Percentiles rank a stretch among this genome's conserved stretches.
Evolutionary conservation across 2,329 filamentous ascomycete species (phyloP).

Genomic region (Colletotrichum neosansevieriae): DNA sequence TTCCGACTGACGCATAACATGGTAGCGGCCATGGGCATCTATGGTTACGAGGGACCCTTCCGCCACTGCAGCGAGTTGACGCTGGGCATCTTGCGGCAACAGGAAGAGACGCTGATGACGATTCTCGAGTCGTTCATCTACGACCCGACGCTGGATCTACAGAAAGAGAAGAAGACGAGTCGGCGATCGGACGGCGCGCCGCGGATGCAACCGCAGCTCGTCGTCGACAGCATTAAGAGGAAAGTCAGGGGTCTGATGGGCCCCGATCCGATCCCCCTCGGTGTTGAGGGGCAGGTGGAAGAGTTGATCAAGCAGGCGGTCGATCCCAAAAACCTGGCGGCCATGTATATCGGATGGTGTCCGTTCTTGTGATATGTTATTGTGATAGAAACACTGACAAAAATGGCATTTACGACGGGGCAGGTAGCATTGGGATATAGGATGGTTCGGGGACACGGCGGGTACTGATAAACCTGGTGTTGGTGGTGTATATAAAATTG

Average conservation of each 20-base stretch:
- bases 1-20: slow-evolving; percentile 99
- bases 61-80: slow-evolving; percentile 91
- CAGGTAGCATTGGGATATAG: background rate
- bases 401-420: background rate
- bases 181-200: slow-evolving; percentile 51
- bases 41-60: slow-evolving; percentile 94
- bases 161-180: slow-evolving; percentile 75
- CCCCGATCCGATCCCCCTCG: slow-evolving; percentile 90
- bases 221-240: slow-evolving; percentile 87
- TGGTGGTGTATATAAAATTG: slow-evolving; percentile 11
- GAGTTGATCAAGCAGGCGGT: slow-evolving; percentile 91
- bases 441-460: background rate
- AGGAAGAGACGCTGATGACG: slow-evolving; percentile 97
- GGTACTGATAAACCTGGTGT: background rate
- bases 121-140: slow-evolving; percentile 97
- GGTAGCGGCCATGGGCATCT: slow-evolving; percentile 96
- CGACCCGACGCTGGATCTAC: slow-evolving; percentile 93
- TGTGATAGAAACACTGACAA: background rate
- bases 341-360: slow-evolving; percentile 98
- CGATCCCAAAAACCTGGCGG: slow-evolving; percentile 81
- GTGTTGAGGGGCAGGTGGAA: slow-evolving; percentile 97
- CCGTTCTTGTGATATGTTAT: slow-evolving; percentile 63
- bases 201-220: slow-evolving; percentile 73
- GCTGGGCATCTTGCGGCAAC: slow-evolving; percentile 83
- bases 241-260: slow-evolving; percentile 88